Conservation (phyloP, 352 stramenopile species). For the Phytophthora citrophthora region DNA sequence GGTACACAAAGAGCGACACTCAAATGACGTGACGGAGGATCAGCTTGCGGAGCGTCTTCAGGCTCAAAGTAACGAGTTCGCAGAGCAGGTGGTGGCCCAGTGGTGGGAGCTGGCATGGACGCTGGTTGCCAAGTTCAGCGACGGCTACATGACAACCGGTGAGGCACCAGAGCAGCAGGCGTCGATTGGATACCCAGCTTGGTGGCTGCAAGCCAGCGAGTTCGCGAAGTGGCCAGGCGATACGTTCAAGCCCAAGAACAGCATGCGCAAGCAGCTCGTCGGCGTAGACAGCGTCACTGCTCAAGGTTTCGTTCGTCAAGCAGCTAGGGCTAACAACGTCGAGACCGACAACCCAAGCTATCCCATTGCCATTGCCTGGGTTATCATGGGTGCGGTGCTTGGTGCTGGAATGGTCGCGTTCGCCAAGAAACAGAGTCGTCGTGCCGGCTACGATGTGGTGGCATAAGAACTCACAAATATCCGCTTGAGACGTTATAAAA, state of each 20-base stretch:
- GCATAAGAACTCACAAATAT: conserved; percentile 13
- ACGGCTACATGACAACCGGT: conserved; percentile 74
- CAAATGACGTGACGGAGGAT: not conserved
- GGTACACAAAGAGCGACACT: not conserved
- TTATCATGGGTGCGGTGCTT: conserved; percentile 46
- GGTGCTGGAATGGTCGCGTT: conserved; percentile 43
- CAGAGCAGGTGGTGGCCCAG: conserved; percentile 50
- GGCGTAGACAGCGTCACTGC: conserved; percentile 33
- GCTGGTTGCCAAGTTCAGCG: conserved; percentile 75
- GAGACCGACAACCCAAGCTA: conserved; percentile 10
- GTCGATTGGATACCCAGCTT: conserved; percentile 64
- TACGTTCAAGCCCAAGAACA: conserved; percentile 59
- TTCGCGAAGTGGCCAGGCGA: conserved; percentile 75
- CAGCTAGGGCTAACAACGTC: conserved; percentile 5
- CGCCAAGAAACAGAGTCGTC: conserved; percentile 38
- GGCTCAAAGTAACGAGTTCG: conserved; percentile 60
- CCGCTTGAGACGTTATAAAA: too few species aligned
- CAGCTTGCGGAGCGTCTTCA: conserved; percentile 41
- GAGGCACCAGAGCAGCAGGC: conserved; percentile 52
- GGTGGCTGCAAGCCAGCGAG: conserved; percentile 64
- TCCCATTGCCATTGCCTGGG: conserved; percentile 33
- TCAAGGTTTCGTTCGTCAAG: conserved; percentile 33
- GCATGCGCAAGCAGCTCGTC: conserved; percentile 52
- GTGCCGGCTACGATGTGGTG: conserved; percentile 46
- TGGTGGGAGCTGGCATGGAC: conserved; percentile 77